A percentile compares a stretch with the other conserved stretches of the same genome.
These are phyloP conservation scores for Rhynchospora pubera DNA, from an alignment of 176 grass and related monocot genomes.

Conservation along the genomic window DNA sequence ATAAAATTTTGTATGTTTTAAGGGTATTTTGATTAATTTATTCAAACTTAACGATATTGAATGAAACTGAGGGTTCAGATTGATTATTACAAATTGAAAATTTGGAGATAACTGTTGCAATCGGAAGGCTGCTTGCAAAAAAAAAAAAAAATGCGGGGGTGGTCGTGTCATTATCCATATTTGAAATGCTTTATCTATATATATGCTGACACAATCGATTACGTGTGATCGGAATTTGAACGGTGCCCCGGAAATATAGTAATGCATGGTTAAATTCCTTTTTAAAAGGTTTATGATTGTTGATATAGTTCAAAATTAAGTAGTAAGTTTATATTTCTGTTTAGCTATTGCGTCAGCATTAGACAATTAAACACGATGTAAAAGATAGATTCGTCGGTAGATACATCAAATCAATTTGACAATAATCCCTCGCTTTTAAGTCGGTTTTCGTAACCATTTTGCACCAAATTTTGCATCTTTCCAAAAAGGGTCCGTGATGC, in stretches of 20 bases:
- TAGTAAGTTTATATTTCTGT: not conserved
- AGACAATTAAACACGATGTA: not conserved
- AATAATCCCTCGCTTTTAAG: not conserved
- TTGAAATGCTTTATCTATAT: conserved; percentile 7
- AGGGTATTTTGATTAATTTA: too few relatives aligned
- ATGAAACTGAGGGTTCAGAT: too few relatives aligned
- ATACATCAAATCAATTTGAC: conserved; percentile 7
- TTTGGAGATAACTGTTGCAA: too few relatives aligned
- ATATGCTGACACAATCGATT: not conserved
- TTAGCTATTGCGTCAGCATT: not conserved
- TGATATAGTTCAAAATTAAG: not conserved
- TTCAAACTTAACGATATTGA: too few relatives aligned
- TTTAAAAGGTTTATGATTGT: not conserved
- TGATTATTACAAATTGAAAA: too few relatives aligned
- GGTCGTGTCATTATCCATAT: too few relatives aligned
- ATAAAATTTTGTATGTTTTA: too few relatives aligned
- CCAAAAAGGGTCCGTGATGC: not conserved
- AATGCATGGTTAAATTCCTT: not conserved
- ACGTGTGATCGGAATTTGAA: conserved; percentile 2
- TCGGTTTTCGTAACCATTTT: not conserved
- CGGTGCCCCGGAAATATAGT: not conserved
- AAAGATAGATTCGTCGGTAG: not conserved
- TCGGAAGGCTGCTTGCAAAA: too few relatives aligned
- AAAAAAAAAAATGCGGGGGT: too few relatives aligned
- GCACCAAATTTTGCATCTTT: not conserved